Evolutionary conservation across 2,329 filamentous ascomycete species (phyloP), one percentile per base, ranked within the genome.

Genomic region (Didymella keratinophila): DNA sequence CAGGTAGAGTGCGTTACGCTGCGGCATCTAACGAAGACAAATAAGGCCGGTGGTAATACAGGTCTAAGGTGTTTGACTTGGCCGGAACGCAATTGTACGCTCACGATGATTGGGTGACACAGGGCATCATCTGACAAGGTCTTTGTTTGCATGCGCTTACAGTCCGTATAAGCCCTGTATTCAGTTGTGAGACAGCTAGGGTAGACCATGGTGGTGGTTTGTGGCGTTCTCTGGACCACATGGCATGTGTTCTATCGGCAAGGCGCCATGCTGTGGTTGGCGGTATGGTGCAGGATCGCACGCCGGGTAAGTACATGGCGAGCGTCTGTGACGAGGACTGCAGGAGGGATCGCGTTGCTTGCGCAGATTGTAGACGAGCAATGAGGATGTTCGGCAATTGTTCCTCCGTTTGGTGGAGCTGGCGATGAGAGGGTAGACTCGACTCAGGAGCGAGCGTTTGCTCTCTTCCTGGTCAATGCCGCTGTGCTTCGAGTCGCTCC

Each of bases 41-140:
- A 50, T 44, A 50, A 53, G 50, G 50, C 56, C 51, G 56, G 47
- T 28, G 32, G 34, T 42, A 50, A 8, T 34, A 54, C 21, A 21
- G 39, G 16, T 46, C 42, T 34, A 32, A 37, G 30, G 25, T 46
- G 47, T 42, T 42, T 41, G 34, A 47, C 21, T 58, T 52, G 54
- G 43, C 57, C 21, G 4, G n/a, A 46, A 46, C 50, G 41, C 41
- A 45, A 39, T 58, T 28, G 41, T 32, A 30, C 25, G 32, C 60
- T 44, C 14, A 50, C 30, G 14, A 25, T 53, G 54, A 63, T 61
- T 61, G 58, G 58, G 50, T 43, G 43, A 46, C 39, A 48, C 46
- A 32, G 8, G 21, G 44, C 44, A 36, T 61, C 57, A 56, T 63
- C 58, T 61, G 61, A 63, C 59, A 14, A 28, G 5, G 30, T 23